Evolutionary conservation across 2,329 filamentous ascomycete genomes (phyloP), one percentile per base, ranked within the genome.

Genomic region (Apiospora arundinis): DNA sequence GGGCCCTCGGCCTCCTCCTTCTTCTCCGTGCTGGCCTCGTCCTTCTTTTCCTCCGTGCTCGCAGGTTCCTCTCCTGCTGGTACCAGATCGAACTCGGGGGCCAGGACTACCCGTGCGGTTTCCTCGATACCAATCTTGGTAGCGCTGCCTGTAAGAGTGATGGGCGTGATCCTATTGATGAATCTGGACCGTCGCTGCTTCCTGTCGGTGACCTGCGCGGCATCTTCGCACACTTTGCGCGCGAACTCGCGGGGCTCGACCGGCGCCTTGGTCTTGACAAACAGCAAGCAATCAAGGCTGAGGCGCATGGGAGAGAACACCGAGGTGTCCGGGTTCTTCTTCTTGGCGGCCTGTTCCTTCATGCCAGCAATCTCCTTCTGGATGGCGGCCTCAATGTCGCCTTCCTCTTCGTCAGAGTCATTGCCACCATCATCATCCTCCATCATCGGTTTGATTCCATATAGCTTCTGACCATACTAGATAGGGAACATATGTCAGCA

Each of bases 331-430:
- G 18, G 28, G 8, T 32, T 56, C 16, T 69, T 69, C 28, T 37
- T 37, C 37, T 52, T 48, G 6, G 23, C n/a, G 21, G 68, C 49
- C 67, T 69, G 77, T 32, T 63, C 37, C 70, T 88, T 90, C 76
- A 95, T 87, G 2, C 83, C 85, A 40, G 86, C 87, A n/a, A 96
- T 81, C 81, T 96, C 94, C 78, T 90, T 91, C 75, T 89, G 80
- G 75, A 96, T 93, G 40, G 91, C 88, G 6, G 89, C 86, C 78
- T 95, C 93, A 75, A 96, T 94, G 75, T 94, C 92, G n/a, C 82
- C 82, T 18, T 80, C 81, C 0, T 86, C 85, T 23, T 83, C 83
- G 7, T 84, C 84, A 8, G 84, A 83, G 4, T 81, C 82, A 14
- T 80, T 78, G 68, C 78, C 32, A 32, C 32, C 76, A 21, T 79